Base-by-base conservation (phyloP, 495 filamentous ascomycete genomes). In the Talaromyces adpressus region DNA sequence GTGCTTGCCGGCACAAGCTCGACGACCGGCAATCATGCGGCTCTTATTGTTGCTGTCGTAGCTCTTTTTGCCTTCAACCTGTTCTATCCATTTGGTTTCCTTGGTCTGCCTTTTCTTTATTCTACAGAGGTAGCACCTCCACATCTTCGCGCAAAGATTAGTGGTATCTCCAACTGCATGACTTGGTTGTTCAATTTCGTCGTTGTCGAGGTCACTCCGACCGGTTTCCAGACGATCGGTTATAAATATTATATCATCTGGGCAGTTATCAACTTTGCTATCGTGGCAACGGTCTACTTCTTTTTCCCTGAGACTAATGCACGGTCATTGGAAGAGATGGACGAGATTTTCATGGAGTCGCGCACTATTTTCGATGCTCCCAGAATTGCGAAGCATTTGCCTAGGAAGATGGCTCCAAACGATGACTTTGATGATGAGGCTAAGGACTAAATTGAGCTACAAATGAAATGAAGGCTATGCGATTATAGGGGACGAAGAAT, bases 311-410 rank as follows among this genome's bases (percentile, higher is more conserved):
- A 85, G 70, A 85, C 82, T 9, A 80, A 83, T 25, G 73, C 73
- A 5, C 82, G 87, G 20, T 85, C 85, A 4, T 81, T 91, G n/a
- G 89, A 91, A 67, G 89, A 91, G 70, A 90, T 91, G 62, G 89
- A 91, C 68, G 82, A 89, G 64, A 87, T 89, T 66, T 89, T 89
- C 63, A 57, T 71, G 25, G 72, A 69, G 62, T 74, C 72, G 14
- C 69, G 69, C 51, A 65, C 36, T 25, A 67, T 72, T 39, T 68
- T 75, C 14, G 74, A 75, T 57, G 69, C 72, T 7, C 69, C 70
- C n/a, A 64, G 68, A 1, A 57, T 76, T 49, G 74, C 74, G 4
- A 65, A 70, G 14, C 58, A 63, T 9, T 57, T 76, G 66, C 74
- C 72, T 6, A 45, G 45, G 49, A 67, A 49, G 36, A 18, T 45